These are phyloP conservation scores for Cladobotryum protrusum DNA, from an alignment of 2,329 filamentous ascomycete species.

Conservation along the genomic window DNA sequence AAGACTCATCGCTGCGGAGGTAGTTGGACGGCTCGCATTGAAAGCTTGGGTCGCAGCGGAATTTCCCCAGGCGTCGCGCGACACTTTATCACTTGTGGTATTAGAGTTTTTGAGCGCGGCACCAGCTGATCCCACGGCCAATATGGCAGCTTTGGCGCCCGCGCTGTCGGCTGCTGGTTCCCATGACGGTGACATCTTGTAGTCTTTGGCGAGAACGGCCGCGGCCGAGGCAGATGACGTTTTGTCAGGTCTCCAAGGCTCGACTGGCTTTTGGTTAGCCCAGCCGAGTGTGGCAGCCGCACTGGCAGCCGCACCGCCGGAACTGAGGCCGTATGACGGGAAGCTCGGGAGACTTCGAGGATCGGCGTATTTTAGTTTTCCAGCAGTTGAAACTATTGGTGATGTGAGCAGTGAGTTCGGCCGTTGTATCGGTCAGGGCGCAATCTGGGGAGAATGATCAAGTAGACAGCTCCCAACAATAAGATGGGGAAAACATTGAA, in stretches of 20 bases:
- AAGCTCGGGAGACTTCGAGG: slow-evolving; percentile 69
- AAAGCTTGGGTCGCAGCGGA: slow-evolving; percentile 67
- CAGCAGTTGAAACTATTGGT: slow-evolving; percentile 26
- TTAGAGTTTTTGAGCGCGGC: slow-evolving; percentile 23
- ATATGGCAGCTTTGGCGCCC: slow-evolving; percentile 67
- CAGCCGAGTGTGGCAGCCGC: slow-evolving; percentile 71
- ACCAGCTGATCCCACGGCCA: slow-evolving; percentile 45
- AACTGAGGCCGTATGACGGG: slow-evolving; percentile 57
- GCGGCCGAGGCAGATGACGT: slow-evolving; percentile 44
- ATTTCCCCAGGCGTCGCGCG: slow-evolving; percentile 46
- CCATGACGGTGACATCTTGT: slow-evolving; percentile 47
- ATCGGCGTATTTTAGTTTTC: slow-evolving; percentile 62
- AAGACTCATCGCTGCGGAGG: slow-evolving; percentile 14
- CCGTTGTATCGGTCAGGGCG: neutral
- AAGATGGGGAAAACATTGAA: neutral
- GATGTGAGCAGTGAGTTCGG: slow-evolving; percentile 5
- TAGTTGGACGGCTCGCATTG: slow-evolving; percentile 27
- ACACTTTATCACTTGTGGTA: slow-evolving; percentile 10
- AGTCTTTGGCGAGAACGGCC: slow-evolving; percentile 37
- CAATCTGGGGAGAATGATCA: neutral
- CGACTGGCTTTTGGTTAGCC: slow-evolving; percentile 58
- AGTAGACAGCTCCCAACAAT: neutral
- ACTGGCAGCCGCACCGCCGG: slow-evolving; percentile 57
- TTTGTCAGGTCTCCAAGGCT: slow-evolving; percentile 60
- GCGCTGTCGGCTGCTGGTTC: slow-evolving; percentile 57